phyloP scores from a whole-genome alignment of 2,329 filamentous ascomycete genomes.

The Calonectria fujianensis region DNA sequence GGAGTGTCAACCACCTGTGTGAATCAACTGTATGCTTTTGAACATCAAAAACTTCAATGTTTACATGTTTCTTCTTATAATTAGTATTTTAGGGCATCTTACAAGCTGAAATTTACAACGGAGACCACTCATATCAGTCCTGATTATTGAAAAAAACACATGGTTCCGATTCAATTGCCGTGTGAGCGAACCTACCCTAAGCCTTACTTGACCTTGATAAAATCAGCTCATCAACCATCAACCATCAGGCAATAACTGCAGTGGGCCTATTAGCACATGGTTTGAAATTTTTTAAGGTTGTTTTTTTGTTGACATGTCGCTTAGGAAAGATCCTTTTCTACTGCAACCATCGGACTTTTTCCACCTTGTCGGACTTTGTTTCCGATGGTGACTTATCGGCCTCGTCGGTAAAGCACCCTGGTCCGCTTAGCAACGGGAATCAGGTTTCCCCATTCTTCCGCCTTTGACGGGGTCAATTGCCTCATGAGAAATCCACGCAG shows the following conservation, averaged over 20 bases:
- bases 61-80: no score
- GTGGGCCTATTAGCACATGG: not conserved
- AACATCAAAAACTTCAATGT: not conserved
- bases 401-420: slow-evolving; percentile 17
- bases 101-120: not conserved
- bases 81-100: no score
- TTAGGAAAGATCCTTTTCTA: not conserved
- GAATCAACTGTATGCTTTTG: not conserved
- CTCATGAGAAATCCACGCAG: slow-evolving; percentile 34
- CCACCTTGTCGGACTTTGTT: not conserved
- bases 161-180: not conserved
- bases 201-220: not conserved
- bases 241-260: not conserved
- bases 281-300: not conserved
- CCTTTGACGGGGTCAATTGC: slow-evolving; percentile 33
- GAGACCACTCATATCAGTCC: not conserved
- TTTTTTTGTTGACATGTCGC: not conserved
- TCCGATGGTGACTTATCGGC: slow-evolving; percentile 25
- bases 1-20: not conserved
- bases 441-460: slow-evolving; percentile 21
- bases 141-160: not conserved
- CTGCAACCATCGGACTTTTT: slow-evolving; percentile 5
- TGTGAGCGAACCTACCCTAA: slow-evolving; percentile 5
- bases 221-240: not conserved
- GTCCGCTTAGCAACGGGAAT: slow-evolving; percentile 30